Evolutionary conservation across 495 filamentous ascomycete genomes (phyloP), one percentile per base, ranked within the genome.

Genomic region (Xylaria venustula): DNA sequence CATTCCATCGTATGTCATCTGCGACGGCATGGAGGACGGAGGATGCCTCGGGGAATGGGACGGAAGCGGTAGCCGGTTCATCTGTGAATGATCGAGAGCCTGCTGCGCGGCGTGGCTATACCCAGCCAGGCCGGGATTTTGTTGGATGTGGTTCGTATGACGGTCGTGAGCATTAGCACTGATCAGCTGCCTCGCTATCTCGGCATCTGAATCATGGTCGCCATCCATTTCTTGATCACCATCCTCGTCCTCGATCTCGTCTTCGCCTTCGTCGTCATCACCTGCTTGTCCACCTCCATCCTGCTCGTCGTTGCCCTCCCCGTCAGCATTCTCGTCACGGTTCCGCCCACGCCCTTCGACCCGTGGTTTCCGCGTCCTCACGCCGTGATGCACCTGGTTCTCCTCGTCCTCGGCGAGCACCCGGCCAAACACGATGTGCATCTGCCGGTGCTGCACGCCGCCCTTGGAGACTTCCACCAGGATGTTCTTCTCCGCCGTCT

Each of bases 401-500:
- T 46, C 42, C 30, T 54, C 50, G 22, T 44, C 42, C 14, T 54
- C 26, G 5, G 41, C 28, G 9, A 61, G 58, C 7, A 61, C 22
- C 9, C 58, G 49, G n/a, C 58, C 58, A 19, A 61, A 54, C 8
- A 61, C 42, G 9, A 61, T 28, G 42, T 61, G 58, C 41, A 46
- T 54, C 22, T 45, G 49, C 23, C 58, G 50, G 17, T 61, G 58
- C 41, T 15, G n/a, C 3, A 45, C 5, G 6, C 58, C 58, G 32
- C 58, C 58, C 30, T 53, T 54, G 30, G 58, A 61, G 28, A 68
- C 59, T 14, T 71, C 68, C 2, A 63, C 54, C 2, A 71, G 22
- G 12, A 71, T 63, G 17, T 62, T 71, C 48, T 60, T 71, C n/a
- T 71, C 68, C 7, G 66, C 66, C 2, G 68, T 71, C 51, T 71